Conservation (phyloP, 257 asterid genomes). For the Marsdenia floribunda region DNA sequence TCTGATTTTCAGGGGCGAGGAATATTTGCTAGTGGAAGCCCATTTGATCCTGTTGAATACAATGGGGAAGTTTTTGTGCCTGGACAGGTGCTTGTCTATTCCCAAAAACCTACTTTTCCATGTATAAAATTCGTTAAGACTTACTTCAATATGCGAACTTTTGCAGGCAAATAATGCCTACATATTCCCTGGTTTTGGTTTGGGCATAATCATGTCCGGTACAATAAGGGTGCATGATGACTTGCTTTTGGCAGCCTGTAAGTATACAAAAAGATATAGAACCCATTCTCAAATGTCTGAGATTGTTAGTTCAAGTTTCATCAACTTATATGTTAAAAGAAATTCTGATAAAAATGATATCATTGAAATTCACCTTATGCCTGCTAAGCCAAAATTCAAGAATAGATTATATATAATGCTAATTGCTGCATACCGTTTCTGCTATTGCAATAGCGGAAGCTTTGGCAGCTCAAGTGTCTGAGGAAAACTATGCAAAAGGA, state of each 20-base stretch:
- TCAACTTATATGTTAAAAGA: neutral
- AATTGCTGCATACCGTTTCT: neutral
- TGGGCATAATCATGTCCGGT: slow-evolving; percentile 91
- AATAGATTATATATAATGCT: neutral
- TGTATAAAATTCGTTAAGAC: neutral
- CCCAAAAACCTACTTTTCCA: neutral
- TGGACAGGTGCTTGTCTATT: slow-evolving; percentile 64
- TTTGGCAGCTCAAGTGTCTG: slow-evolving; percentile 62
- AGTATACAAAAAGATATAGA: slow-evolving; percentile 25
- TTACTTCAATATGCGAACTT: neutral
- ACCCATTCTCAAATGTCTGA: neutral
- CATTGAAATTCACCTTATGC: neutral
- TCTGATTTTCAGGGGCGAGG: slow-evolving; percentile 60
- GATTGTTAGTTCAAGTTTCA: neutral
- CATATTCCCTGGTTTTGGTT: slow-evolving; percentile 90
- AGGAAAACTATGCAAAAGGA: slow-evolving; percentile 70
- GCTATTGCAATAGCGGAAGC: slow-evolving; percentile 61
- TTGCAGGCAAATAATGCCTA: slow-evolving; percentile 92
- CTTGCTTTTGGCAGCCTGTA: slow-evolving; percentile 81
- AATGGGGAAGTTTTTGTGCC: slow-evolving; percentile 56
- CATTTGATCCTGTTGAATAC: slow-evolving; percentile 75
- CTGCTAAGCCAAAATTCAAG: neutral
- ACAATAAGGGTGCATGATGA: slow-evolving; percentile 90
- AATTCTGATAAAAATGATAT: neutral
- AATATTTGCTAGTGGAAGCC: slow-evolving; percentile 89